Conservation (phyloP, 225 moss, liverwort and hornwort genomes). For the Asterella californica region DNA sequence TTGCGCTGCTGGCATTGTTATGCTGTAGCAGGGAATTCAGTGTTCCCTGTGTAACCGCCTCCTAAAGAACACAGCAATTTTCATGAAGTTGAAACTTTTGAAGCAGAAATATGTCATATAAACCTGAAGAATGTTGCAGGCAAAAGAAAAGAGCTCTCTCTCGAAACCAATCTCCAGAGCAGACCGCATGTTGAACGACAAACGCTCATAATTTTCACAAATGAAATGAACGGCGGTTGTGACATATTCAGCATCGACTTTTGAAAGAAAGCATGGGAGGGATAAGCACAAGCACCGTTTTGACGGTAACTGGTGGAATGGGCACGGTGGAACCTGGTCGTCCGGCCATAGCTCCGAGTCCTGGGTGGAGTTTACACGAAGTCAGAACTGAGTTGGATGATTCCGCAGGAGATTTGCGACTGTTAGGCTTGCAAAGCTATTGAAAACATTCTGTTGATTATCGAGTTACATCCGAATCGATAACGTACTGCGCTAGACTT, state of each 20-base stretch:
- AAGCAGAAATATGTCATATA: background rate
- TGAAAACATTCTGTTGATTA: too few species aligned
- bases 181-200: too few species aligned
- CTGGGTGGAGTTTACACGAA: conserved; percentile 30
- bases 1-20: conserved; percentile 38
- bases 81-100: background rate
- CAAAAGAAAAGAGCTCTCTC: too few species aligned
- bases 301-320: conserved; percentile 36
- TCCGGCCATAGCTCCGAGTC: conserved; percentile 58
- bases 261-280: background rate
- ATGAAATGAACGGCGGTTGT: background rate
- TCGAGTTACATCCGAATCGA: too few species aligned
- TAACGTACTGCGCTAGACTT: too few species aligned
- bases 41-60: conserved; percentile 43
- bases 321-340: conserved; percentile 49
- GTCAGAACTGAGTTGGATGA: background rate
- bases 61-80: conserved; percentile 35
- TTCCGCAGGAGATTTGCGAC: too few species aligned
- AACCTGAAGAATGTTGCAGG: background rate
- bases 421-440: too few species aligned
- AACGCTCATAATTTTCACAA: too few species aligned
- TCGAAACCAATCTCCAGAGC: too few species aligned
- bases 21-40: conserved; percentile 60
- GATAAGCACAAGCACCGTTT: conserved; percentile 31
- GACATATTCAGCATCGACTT: background rate